Evolutionary conservation across 371 early-diverging fungal species (phyloP).

Genomic region (Mucor racemosus): DNA sequence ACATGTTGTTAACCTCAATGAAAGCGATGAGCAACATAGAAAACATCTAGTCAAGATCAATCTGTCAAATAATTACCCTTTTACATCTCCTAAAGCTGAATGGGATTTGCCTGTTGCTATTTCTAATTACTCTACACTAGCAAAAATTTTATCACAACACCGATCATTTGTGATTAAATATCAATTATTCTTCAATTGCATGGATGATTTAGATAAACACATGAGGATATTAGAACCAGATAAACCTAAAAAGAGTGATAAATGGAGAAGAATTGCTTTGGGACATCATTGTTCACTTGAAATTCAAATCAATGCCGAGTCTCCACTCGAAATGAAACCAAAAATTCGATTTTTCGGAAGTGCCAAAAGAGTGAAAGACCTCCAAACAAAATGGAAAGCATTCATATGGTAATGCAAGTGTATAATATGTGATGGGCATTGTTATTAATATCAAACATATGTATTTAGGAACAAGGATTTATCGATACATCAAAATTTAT

Average conservation of each 20-base stretch:
- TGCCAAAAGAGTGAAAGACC: conserved; percentile 30
- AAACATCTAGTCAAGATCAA: conserved; percentile 21
- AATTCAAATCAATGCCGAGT: conserved; percentile 34
- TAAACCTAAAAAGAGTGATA: conserved; percentile 34
- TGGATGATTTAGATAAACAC: conserved; percentile 49
- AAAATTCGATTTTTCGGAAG: conserved; percentile 47
- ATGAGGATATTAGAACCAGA: conserved; percentile 50
- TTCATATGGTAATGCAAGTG: conserved; percentile 17
- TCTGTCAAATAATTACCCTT: conserved; percentile 32
- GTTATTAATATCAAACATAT: no score
- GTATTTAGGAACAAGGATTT: conserved; percentile 13
- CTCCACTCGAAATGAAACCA: conserved; percentile 27
- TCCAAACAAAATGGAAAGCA: conserved; percentile 32
- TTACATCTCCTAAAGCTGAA: conserved; percentile 13
- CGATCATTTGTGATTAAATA: conserved; percentile 24
- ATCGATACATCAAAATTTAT: conserved; percentile 4
- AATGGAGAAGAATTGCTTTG: conserved; percentile 48
- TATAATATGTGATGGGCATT: not conserved
- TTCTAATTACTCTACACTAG: not conserved
- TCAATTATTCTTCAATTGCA: conserved; percentile 34
- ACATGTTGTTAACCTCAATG: not conserved
- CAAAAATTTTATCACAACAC: conserved; percentile 16
- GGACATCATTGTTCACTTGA: conserved; percentile 50
- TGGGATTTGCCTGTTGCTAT: conserved; percentile 26
- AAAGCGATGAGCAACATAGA: conserved; percentile 13